phyloP scores from a whole-genome alignment of 2,329 filamentous ascomycete genomes.

The Rutstroemia sp. region DNA sequence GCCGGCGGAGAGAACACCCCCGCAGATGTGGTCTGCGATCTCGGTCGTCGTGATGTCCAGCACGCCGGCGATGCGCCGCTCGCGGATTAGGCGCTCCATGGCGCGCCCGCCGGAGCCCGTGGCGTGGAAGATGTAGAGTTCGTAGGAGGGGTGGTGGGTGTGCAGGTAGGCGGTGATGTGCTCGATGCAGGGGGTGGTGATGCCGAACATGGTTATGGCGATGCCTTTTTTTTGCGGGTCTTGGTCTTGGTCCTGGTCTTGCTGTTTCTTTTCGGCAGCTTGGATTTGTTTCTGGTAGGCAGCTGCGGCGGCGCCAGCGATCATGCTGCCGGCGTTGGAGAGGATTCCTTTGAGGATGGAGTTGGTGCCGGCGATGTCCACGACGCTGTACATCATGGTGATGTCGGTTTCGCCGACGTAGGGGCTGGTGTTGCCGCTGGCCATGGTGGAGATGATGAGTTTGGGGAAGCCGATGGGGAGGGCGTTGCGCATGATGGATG shows the following conservation, averaged over 20 bases:
- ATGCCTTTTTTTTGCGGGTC: conserved; percentile 38
- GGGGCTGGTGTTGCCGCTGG: conserved; percentile 55
- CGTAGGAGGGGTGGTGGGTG: conserved; percentile 36
- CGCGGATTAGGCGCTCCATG: conserved; percentile 57
- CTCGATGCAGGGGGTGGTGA: conserved; percentile 60
- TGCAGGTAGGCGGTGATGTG: conserved; percentile 42
- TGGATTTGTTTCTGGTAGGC: conserved; percentile 33
- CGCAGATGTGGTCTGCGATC: conserved; percentile 54
- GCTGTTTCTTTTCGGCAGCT: not conserved
- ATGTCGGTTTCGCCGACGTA: conserved; percentile 64
- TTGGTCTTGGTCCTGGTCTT: too few relatives aligned
- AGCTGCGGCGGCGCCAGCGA: conserved; percentile 44
- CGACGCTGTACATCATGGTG: conserved; percentile 62
- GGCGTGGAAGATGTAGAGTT: conserved; percentile 62
- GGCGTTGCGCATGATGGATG: conserved; percentile 51
- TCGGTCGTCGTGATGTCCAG: conserved; percentile 68
- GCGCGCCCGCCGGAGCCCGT: conserved; percentile 61
- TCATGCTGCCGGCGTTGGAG: conserved; percentile 54
- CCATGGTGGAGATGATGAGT: conserved; percentile 62
- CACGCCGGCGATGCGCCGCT: conserved; percentile 54
- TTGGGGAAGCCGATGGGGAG: conserved; percentile 63
- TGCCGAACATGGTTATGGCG: conserved; percentile 67
- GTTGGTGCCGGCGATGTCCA: conserved; percentile 62
- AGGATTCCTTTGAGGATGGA: conserved; percentile 49
- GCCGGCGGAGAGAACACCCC: conserved; percentile 56